phyloP scores from a whole-genome alignment of 805 yeast genomes.

The Isabelozyma gotoi region DNA sequence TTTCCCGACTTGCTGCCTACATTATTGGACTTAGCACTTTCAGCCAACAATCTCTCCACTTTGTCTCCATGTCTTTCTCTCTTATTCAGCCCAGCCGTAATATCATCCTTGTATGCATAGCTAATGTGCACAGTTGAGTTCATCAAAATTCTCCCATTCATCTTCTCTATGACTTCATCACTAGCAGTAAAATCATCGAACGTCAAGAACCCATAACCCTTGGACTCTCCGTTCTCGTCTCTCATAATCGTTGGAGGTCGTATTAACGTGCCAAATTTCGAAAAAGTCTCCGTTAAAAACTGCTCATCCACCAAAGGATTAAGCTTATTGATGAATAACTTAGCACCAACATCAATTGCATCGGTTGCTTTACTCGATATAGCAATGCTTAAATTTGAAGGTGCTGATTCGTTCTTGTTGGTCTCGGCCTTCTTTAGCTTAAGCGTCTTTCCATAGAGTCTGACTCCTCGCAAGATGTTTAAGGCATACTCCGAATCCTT shows the following conservation, averaged over 20 bases:
- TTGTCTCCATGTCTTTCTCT: slow-evolving; percentile 70
- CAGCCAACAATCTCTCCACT: slow-evolving; percentile 70
- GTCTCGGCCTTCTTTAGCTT: slow-evolving; percentile 54
- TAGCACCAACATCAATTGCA: slow-evolving; percentile 49
- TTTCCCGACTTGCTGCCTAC: slow-evolving; percentile 8
- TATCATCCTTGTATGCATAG: slow-evolving; percentile 71
- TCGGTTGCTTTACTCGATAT: slow-evolving; percentile 8
- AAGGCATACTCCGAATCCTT: slow-evolving; percentile 72
- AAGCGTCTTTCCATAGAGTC: slow-evolving; percentile 60
- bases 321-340: slow-evolving; percentile 56
- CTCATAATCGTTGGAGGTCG: slow-evolving; percentile 50
- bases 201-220: slow-evolving; percentile 66
- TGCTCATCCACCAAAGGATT: slow-evolving; percentile 65
- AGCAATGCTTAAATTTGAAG: neutral
- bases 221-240: slow-evolving; percentile 48
- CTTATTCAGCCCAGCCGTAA: slow-evolving; percentile 37
- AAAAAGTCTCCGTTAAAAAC: slow-evolving; percentile 55
- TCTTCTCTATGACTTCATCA: slow-evolving; percentile 66
- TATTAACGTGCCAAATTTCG: slow-evolving; percentile 64
- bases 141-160: slow-evolving; percentile 70
- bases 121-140: slow-evolving; percentile 59
- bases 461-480: slow-evolving; percentile 56
- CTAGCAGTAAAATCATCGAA: slow-evolving; percentile 65
- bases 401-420: slow-evolving; percentile 4
- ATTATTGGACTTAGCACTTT: slow-evolving; percentile 51